phyloP scores from a whole-genome alignment of 2,329 filamentous ascomycete genomes.

The Pleomassaria siparia region DNA sequence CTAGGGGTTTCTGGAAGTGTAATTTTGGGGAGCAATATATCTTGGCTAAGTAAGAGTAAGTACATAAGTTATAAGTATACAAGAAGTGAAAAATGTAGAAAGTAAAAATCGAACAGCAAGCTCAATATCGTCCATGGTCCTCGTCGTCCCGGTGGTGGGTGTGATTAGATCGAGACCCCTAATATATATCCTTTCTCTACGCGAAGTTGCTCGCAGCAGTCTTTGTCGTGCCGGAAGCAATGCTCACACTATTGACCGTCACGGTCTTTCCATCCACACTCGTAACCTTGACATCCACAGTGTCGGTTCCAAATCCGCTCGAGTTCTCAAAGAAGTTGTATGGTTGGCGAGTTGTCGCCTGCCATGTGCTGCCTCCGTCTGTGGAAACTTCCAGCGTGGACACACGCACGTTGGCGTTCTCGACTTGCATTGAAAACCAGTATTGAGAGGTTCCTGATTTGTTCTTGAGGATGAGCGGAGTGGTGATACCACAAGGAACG shows the following conservation, averaged over 20 bases:
- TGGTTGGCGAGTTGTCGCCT: constrained; percentile 54
- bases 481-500: constrained; percentile 55
- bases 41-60: background rate
- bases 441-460: constrained; percentile 55
- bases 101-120: constrained; percentile 2
- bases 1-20: too few relatives aligned
- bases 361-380: constrained; percentile 62
- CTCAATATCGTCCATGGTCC: background rate
- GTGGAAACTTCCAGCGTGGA: constrained; percentile 61
- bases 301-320: constrained; percentile 57
- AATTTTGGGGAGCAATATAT: background rate
- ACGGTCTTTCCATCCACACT: constrained; percentile 55
- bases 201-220: constrained; percentile 38
- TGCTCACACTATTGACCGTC: constrained; percentile 54
- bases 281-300: constrained; percentile 60
- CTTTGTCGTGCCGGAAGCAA: constrained; percentile 37
- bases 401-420: constrained; percentile 62
- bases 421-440: constrained; percentile 66
- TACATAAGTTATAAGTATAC: too few relatives aligned
- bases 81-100: background rate
- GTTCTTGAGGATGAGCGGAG: constrained; percentile 54
- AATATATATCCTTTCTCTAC: too few relatives aligned
- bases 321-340: constrained; percentile 64
- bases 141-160: too few relatives aligned
- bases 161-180: too few relatives aligned